These are phyloP conservation scores for Croton setiger DNA, from an alignment of 441 rosid species.

Conservation along the genomic window DNA sequence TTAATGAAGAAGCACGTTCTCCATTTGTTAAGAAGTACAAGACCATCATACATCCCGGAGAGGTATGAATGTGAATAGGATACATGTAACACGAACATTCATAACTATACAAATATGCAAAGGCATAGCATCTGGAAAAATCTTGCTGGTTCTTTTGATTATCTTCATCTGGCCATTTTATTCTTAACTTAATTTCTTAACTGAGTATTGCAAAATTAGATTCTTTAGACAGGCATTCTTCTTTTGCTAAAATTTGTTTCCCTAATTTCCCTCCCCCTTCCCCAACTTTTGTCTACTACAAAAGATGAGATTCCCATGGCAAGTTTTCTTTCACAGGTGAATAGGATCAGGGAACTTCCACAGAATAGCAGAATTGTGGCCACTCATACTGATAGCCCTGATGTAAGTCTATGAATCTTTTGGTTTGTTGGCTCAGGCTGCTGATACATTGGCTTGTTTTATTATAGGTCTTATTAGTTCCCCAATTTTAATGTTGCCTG, in stretches of 20 bases:
- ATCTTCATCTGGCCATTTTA: not conserved
- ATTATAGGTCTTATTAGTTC: constrained; percentile 8
- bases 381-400: constrained; percentile 97
- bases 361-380: constrained; percentile 93
- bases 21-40: constrained; percentile 98
- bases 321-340: constrained; percentile 55
- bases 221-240: not conserved
- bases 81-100: not conserved
- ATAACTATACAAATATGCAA: not conserved
- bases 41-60: constrained; percentile 99
- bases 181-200: not conserved
- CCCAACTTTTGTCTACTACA: not conserved
- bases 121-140: not conserved
- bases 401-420: constrained; percentile 45
- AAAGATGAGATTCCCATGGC: not conserved
- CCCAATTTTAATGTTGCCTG: constrained; percentile 1
- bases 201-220: not conserved
- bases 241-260: constrained; percentile 7
- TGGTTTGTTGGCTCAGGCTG: constrained; percentile 15
- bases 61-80: constrained; percentile 45
- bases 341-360: constrained; percentile 98
- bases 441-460: constrained; percentile 1
- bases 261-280: not conserved
- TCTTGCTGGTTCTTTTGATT: not conserved
- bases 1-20: constrained; percentile 98